Conservation (phyloP, 1,139 yeast species). For the Suhomyces wounanorum region DNA sequence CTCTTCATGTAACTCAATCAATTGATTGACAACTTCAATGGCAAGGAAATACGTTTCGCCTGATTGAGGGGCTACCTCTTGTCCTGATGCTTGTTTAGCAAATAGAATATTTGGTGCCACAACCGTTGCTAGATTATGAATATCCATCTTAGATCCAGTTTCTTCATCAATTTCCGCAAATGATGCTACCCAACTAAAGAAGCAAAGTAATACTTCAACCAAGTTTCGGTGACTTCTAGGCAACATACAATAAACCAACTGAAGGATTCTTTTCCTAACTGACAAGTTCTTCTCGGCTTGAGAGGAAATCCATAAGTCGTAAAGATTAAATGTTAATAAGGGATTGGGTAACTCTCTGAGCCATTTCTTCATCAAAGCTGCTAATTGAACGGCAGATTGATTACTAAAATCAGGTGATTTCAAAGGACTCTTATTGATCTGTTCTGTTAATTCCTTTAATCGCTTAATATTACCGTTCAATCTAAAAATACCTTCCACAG, state of each 20-base stretch:
- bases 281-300: slow-evolving; percentile 56
- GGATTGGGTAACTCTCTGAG: slow-evolving; percentile 93
- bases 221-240: slow-evolving; percentile 84
- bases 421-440: slow-evolving; percentile 73
- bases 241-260: slow-evolving; percentile 73
- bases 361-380: slow-evolving; percentile 91
- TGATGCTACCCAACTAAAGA: slow-evolving; percentile 94
- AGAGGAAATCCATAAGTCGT: slow-evolving; percentile 79
- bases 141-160: slow-evolving; percentile 94
- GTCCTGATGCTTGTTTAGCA: slow-evolving; percentile 38
- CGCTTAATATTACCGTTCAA: slow-evolving; percentile 93
- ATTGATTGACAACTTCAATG: slow-evolving; percentile 83
- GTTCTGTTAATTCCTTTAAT: slow-evolving; percentile 71
- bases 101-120: slow-evolving; percentile 89
- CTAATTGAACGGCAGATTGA: slow-evolving; percentile 89
- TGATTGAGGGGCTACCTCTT: slow-evolving; percentile 27
- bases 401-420: slow-evolving; percentile 69
- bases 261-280: slow-evolving; percentile 58
- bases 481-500: slow-evolving; percentile 95
- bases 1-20: slow-evolving; percentile 83
- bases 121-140: slow-evolving; percentile 93
- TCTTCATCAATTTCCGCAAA: slow-evolving; percentile 88
- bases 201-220: slow-evolving; percentile 81
- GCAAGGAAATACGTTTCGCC: slow-evolving; percentile 86
- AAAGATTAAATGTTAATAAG: slow-evolving; percentile 71